These are phyloP conservation scores for Tylopilus subfusipes DNA, from an alignment of 768 basidiomycete species.

Conservation along the genomic window DNA sequence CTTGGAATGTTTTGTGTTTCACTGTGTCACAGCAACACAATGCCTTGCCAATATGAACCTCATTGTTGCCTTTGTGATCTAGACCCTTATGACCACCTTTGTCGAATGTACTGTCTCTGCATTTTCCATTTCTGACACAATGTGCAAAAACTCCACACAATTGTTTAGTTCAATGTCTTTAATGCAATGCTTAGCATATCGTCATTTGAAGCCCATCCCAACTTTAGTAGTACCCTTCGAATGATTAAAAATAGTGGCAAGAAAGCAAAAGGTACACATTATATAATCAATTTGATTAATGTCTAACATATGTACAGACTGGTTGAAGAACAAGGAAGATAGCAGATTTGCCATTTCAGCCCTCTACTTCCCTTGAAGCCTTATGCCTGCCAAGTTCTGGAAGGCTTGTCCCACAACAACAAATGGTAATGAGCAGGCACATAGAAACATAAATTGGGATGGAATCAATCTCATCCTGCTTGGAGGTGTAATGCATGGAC, in stretches of 20 bases:
- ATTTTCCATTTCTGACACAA: neutral
- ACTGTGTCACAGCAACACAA: neutral
- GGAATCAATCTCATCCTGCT: slow-evolving; percentile 4
- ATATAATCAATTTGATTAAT: too few species aligned
- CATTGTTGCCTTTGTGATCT: neutral
- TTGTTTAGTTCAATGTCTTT: neutral
- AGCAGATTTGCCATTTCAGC: neutral
- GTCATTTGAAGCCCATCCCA: slow-evolving; percentile 1
- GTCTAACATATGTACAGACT: neutral
- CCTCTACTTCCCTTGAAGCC: slow-evolving; percentile 2
- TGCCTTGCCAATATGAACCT: neutral
- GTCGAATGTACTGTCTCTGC: neutral
- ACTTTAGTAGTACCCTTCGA: neutral
- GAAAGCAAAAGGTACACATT: slow-evolving; percentile 6
- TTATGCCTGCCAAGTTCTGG: neutral
- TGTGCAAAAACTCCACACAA: neutral
- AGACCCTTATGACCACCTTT: neutral
- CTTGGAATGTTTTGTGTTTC: neutral
- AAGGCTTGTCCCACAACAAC: slow-evolving; percentile 9
- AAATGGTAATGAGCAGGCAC: too few species aligned
- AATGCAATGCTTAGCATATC: slow-evolving; percentile 4
- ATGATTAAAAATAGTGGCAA: neutral
- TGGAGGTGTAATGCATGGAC: slow-evolving; percentile 6
- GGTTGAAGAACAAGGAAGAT: slow-evolving; percentile 7
- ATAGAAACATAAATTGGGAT: slow-evolving; percentile 9